These are phyloP conservation scores for Batkoa obscura DNA, from an alignment of 371 early-diverging fungal species.

Conservation along the genomic window DNA sequence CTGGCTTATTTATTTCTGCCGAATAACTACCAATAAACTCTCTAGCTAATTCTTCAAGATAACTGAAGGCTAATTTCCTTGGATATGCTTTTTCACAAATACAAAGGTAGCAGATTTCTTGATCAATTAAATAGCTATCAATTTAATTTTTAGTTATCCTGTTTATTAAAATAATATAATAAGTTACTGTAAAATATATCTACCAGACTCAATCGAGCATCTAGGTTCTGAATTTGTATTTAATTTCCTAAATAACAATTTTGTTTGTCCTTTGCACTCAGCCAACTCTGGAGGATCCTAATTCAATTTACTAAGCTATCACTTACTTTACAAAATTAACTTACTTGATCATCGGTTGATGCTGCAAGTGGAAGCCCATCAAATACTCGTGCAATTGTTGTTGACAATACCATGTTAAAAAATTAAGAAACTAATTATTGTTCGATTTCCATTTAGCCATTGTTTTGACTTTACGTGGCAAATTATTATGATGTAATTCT, in stretches of 20 bases:
- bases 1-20: conserved; percentile 57
- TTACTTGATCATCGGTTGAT: conserved; percentile 94
- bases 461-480: no score
- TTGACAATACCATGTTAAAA: conserved; percentile 66
- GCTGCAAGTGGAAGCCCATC: conserved; percentile 93
- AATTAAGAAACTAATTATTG: not conserved
- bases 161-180: not conserved
- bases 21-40: conserved; percentile 89
- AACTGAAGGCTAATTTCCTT: conserved; percentile 85
- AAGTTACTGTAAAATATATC: conserved; percentile 67
- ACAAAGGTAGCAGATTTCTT: conserved; percentile 80
- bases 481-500: no score
- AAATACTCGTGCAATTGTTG: conserved; percentile 80
- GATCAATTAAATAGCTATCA: conserved; percentile 69
- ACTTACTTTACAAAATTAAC: conserved; percentile 63
- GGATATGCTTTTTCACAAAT: conserved; percentile 88
- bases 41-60: conserved; percentile 80
- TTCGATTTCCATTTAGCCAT: no score
- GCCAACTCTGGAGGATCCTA: conserved; percentile 52
- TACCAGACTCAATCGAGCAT: conserved; percentile 85
- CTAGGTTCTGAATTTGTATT: conserved; percentile 66
- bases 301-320: not conserved
- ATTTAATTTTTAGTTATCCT: not conserved
- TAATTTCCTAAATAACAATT: conserved; percentile 70
- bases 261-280: conserved; percentile 86